Evolutionary conservation across 176 grass and related monocot genomes (phyloP).

Genomic region (Elaeis guineensis): DNA sequence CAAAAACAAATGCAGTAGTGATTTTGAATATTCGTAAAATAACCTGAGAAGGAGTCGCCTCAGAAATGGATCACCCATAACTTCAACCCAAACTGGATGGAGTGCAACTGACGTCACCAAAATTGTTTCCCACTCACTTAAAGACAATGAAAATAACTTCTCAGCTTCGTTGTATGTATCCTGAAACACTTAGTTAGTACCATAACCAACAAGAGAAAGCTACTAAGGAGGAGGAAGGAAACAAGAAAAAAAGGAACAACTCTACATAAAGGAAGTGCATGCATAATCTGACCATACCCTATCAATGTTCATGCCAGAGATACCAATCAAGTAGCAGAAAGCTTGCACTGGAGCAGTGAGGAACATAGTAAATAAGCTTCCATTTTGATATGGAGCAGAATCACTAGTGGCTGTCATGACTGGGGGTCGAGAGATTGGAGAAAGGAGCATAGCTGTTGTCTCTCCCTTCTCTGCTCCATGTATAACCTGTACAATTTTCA

Average conservation of each 20-base stretch:
- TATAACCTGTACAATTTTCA: constrained; percentile 40
- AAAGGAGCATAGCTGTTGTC: constrained; percentile 75
- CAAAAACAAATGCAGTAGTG: no score
- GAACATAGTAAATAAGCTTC: constrained; percentile 93
- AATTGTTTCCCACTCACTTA: constrained; percentile 57
- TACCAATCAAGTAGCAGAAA: constrained; percentile 70
- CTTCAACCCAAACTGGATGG: constrained; percentile 82
- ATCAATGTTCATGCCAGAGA: constrained; percentile 47
- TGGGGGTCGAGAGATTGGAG: constrained; percentile 52
- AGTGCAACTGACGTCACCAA: constrained; percentile 56
- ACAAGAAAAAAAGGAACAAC: no score
- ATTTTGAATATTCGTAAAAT: constrained; percentile 4
- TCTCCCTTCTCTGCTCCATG: constrained; percentile 80
- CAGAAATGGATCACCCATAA: constrained; percentile 74
- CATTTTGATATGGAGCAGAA: constrained; percentile 41
- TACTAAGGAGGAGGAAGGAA: constrained; percentile 5
- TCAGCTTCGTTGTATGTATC: constrained; percentile 68
- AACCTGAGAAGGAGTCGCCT: constrained; percentile 83
- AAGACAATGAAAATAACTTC: constrained; percentile 49
- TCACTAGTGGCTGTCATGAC: constrained; percentile 31
- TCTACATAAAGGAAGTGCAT: neutral
- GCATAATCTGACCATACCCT: constrained; percentile 26
- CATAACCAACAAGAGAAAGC: constrained; percentile 2
- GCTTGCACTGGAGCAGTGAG: constrained; percentile 89
- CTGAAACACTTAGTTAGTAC: constrained; percentile 30